A percentile compares a stretch with the other conserved stretches of the same genome.
These are phyloP conservation scores for Ploettnerulaceae sp. DNA, from an alignment of 2,329 filamentous ascomycete genomes.

Conservation along the genomic window DNA sequence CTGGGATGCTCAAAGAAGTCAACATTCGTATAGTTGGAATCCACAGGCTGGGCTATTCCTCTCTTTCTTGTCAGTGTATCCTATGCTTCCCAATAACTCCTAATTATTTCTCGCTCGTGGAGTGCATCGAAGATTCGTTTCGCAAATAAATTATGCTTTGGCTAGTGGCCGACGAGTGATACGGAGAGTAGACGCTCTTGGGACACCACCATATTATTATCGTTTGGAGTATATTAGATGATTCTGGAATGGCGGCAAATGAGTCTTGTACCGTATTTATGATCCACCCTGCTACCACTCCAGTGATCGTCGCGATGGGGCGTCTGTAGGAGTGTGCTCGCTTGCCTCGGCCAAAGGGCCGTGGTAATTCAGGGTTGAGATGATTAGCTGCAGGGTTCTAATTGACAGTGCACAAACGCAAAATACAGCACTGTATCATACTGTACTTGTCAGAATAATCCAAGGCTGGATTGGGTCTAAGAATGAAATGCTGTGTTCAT, in stretches of 20 bases:
- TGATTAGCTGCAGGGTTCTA: slow-evolving; percentile 27
- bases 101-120: no score
- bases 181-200: slow-evolving; percentile 21
- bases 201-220: slow-evolving; percentile 24
- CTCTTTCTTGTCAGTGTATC: no score
- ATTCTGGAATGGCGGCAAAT: slow-evolving; percentile 26
- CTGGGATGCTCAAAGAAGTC: no score
- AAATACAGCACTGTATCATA: slow-evolving; percentile 17
- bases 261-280: slow-evolving; percentile 15
- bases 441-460: no score
- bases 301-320: slow-evolving; percentile 29
- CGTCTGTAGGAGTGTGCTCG: slow-evolving; percentile 26
- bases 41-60: no score
- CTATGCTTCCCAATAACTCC: slow-evolving; percentile 9
- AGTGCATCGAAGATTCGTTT: slow-evolving; percentile 14
- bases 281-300: slow-evolving; percentile 18
- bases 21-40: no score
- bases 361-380: slow-evolving; percentile 31
- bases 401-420: slow-evolving; percentile 17
- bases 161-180: slow-evolving; percentile 14
- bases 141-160: slow-evolving; percentile 19
- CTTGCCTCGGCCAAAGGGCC: slow-evolving; percentile 32
- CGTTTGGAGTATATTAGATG: slow-evolving; percentile 27
- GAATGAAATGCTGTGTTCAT: slow-evolving; percentile 8
- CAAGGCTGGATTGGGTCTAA: slow-evolving; percentile 3